Conservation (phyloP, 1,284 basidiomycete species). For the Ceratobasidium papillatum region DNA sequence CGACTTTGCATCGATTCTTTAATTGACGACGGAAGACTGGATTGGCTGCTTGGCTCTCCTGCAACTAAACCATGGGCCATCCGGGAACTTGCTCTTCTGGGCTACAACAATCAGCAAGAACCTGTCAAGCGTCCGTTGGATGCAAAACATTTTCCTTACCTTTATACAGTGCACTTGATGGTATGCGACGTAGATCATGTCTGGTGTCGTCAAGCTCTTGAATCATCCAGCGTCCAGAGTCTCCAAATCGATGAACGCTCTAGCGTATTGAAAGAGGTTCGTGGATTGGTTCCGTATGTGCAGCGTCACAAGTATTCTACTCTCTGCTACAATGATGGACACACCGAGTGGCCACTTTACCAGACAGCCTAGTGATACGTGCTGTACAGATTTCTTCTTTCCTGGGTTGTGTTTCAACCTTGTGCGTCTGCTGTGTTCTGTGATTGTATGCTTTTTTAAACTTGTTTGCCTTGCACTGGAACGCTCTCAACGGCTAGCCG, state of each 20-base stretch:
- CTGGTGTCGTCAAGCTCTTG: background rate
- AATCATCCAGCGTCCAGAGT: background rate
- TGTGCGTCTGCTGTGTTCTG: too few relatives aligned
- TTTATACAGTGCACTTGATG: background rate
- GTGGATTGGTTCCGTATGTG: background rate
- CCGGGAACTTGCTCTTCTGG: background rate
- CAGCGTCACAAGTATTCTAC: background rate
- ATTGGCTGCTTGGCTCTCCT: background rate
- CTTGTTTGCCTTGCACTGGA: too few relatives aligned
- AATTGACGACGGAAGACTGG: background rate
- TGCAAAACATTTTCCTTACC: background rate
- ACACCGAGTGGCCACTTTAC: background rate
- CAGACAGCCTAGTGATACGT: too few relatives aligned
- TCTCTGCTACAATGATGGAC: too few relatives aligned
- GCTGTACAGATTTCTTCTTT: too few relatives aligned
- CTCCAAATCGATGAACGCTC: background rate
- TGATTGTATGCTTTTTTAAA: too few relatives aligned
- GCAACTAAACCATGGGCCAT: background rate
- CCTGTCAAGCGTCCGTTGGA: background rate
- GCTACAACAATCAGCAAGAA: background rate
- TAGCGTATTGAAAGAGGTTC: background rate
- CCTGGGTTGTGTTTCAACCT: too few relatives aligned
- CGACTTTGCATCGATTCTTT: too few relatives aligned
- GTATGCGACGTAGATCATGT: background rate
- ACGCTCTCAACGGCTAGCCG: too few relatives aligned